These are phyloP conservation scores for Pinus albicaulis DNA, from an alignment of 75 land plant genomes.

Conservation along the genomic window DNA sequence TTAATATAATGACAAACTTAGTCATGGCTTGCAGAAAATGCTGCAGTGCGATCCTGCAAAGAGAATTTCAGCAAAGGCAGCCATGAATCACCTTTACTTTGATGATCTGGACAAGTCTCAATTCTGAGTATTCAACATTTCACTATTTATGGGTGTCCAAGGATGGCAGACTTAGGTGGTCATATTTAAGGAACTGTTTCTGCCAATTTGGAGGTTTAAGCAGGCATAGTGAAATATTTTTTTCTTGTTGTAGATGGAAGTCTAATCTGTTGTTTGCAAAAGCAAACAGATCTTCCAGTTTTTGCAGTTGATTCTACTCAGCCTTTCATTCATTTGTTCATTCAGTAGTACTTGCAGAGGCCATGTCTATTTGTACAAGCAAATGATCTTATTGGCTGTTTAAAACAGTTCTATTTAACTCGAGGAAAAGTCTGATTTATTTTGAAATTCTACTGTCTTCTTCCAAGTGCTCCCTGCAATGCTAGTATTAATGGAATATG, in stretches of 20 bases:
- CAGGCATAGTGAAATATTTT: not conserved
- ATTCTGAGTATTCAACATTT: constrained; percentile 32
- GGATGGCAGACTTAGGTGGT: not conserved
- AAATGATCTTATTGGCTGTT: no score
- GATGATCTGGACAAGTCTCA: constrained; percentile 72
- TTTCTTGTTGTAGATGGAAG: not conserved
- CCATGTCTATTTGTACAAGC: no score
- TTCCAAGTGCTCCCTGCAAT: no score
- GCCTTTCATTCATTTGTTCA: not conserved
- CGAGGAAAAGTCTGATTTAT: no score
- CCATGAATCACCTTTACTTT: constrained; percentile 74
- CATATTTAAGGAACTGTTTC: not conserved
- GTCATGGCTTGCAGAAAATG: constrained; percentile 49
- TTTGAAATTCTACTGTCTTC: no score
- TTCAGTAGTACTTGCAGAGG: no score
- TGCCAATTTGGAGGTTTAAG: not conserved
- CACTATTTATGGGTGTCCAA: not conserved
- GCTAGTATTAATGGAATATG: no score
- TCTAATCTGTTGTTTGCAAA: not conserved
- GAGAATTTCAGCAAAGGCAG: constrained; percentile 76
- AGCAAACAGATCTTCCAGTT: not conserved
- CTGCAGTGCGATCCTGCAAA: constrained; percentile 63
- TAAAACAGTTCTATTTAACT: no score
- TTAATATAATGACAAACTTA: not conserved
- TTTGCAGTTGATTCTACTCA: no score